Percentiles rank a stretch among this genome's conserved stretches.
These are phyloP conservation scores for Ustilago xerochloae DNA, from an alignment of 1,284 basidiomycete species.

Conservation along the genomic window DNA sequence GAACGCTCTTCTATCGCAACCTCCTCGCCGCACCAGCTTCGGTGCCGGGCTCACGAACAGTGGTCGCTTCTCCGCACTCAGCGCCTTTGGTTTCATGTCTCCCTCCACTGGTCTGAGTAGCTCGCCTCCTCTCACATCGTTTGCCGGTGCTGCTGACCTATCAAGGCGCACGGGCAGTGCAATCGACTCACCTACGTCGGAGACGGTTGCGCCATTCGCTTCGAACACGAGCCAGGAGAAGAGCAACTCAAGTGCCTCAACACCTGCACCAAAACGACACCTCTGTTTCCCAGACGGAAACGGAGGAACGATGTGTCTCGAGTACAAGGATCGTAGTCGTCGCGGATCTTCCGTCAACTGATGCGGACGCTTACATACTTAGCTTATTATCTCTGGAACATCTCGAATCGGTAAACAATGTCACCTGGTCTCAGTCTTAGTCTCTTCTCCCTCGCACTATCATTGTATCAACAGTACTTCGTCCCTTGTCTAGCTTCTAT, in stretches of 20 bases:
- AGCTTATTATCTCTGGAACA: neutral
- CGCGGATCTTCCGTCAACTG: conserved; percentile 41
- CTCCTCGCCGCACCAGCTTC: conserved; percentile 48
- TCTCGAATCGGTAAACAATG: neutral
- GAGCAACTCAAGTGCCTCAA: neutral
- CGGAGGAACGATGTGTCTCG: conserved; percentile 47
- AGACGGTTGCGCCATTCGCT: conserved; percentile 6
- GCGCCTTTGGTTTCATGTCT: conserved; percentile 42
- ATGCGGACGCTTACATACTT: neutral
- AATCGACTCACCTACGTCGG: conserved; percentile 20
- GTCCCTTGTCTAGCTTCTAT: neutral
- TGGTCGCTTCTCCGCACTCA: conserved; percentile 38
- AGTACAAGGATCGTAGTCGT: conserved; percentile 38
- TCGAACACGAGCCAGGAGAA: neutral
- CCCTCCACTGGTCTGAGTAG: conserved; percentile 18
- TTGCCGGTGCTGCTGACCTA: conserved; percentile 12
- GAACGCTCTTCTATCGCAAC: conserved; percentile 23
- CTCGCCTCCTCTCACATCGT: conserved; percentile 26
- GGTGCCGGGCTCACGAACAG: conserved; percentile 26
- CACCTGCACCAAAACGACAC: conserved; percentile 25
- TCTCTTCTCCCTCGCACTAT: neutral
- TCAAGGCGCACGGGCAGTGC: conserved; percentile 15
- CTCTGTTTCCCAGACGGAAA: conserved; percentile 48
- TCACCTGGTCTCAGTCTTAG: neutral
- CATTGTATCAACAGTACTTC: neutral